Evolutionary conservation across 1,284 basidiomycete genomes (phyloP).

Genomic region (Tilletiaria anomala): DNA sequence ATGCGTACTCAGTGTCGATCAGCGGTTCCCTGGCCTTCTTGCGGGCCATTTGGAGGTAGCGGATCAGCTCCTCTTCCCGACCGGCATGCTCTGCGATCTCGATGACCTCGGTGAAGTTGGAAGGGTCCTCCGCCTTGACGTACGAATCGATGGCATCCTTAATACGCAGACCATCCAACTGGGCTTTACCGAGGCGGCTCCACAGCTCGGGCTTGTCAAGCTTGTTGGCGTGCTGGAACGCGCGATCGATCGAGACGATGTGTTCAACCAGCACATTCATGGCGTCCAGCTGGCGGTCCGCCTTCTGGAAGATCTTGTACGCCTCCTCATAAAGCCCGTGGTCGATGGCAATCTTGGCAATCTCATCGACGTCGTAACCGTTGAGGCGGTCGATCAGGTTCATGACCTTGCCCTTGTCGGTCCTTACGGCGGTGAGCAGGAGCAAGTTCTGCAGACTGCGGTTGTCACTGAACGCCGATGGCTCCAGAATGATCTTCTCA

Average conservation of each 20-base stretch:
- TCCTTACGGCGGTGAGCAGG: slow-evolving; percentile 86
- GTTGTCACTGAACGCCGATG: slow-evolving; percentile 95
- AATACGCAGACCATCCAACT: slow-evolving; percentile 92
- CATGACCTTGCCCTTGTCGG: slow-evolving; percentile 97
- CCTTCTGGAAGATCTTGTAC: slow-evolving; percentile 45
- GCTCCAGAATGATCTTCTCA: slow-evolving; percentile 97
- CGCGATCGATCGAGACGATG: slow-evolving; percentile 93
- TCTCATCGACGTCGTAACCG: slow-evolving; percentile 87
- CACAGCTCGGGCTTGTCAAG: slow-evolving; percentile 93
- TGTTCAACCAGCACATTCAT: slow-evolving; percentile 98
- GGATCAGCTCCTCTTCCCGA: slow-evolving; percentile 94
- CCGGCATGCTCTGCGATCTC: slow-evolving; percentile 91
- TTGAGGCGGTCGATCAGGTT: slow-evolving; percentile 94
- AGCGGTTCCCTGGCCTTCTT: slow-evolving; percentile 96
- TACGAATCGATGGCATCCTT: slow-evolving; percentile 99
- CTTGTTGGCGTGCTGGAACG: slow-evolving; percentile 88
- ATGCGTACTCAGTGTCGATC: slow-evolving; percentile 65
- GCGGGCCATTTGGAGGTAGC: slow-evolving; percentile 98
- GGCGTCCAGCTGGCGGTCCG: slow-evolving; percentile 48
- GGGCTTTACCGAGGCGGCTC: slow-evolving; percentile 91
- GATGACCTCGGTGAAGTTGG: slow-evolving; percentile 89
- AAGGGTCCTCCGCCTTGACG: slow-evolving; percentile 93
- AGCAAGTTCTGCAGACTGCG: slow-evolving; percentile 55
- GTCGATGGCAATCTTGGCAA: slow-evolving; percentile 91
- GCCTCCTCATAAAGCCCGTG: slow-evolving; percentile 94